phyloP scores from a whole-genome alignment of 2,329 filamentous ascomycete genomes.

The Zymoseptoria crescenta region DNA sequence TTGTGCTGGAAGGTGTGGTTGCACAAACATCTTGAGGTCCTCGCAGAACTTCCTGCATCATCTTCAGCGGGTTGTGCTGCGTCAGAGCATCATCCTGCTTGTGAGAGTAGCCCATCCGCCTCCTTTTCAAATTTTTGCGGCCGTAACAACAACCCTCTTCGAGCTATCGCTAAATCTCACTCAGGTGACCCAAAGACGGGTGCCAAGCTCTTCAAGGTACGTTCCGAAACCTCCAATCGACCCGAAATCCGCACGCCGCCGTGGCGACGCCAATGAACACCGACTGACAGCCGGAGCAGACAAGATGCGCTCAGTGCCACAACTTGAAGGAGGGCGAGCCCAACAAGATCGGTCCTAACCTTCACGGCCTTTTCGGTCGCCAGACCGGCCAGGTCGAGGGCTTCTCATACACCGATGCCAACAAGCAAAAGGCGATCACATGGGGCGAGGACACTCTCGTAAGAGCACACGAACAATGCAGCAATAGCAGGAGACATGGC shows the following conservation, averaged over 20 bases:
- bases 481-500: slow-evolving; percentile 2
- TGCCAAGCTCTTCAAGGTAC: slow-evolving; percentile 88
- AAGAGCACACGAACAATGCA: slow-evolving; percentile 22
- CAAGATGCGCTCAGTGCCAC: slow-evolving; percentile 97
- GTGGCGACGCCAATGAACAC: not conserved
- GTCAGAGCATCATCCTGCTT: not conserved
- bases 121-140: not conserved
- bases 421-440: slow-evolving; percentile 89
- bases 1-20: not conserved
- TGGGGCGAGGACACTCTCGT: slow-evolving; percentile 85
- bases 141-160: not conserved
- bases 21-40: not conserved
- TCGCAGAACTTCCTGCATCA: not conserved
- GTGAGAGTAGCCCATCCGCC: not conserved
- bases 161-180: slow-evolving; percentile 4
- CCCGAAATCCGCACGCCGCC: slow-evolving; percentile 1
- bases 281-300: slow-evolving; percentile 40
- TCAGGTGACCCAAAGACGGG: slow-evolving; percentile 85
- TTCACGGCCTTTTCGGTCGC: slow-evolving; percentile 96
- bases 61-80: not conserved
- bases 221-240: slow-evolving; percentile 19
- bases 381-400: slow-evolving; percentile 86
- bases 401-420: slow-evolving; percentile 97
- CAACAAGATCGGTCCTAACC: slow-evolving; percentile 97
- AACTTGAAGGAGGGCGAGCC: slow-evolving; percentile 80